Evolutionary conservation across 208 protist genomes (phyloP).

Genomic region (Acanthamoeba culbertsoni): DNA sequence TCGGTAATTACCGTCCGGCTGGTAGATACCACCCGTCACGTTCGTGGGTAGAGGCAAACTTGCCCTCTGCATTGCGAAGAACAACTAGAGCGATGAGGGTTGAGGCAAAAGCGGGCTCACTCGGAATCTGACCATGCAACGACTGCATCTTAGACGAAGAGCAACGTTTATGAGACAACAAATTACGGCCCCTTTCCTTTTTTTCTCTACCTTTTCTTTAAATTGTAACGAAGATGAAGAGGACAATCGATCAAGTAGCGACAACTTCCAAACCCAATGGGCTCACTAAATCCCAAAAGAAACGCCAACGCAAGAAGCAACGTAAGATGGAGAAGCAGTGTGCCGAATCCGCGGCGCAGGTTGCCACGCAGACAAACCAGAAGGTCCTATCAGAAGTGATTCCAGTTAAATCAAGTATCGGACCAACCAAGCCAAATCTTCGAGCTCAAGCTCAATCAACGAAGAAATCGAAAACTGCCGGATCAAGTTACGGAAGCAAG

Average conservation of each 20-base stretch:
- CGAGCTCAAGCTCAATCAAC: too few species aligned
- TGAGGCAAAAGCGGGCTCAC: not conserved
- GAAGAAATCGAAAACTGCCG: too few species aligned
- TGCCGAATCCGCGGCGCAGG: not conserved
- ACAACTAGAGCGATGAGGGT: slow-evolving; percentile 1
- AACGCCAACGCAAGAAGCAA: not conserved
- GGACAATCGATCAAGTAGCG: not conserved
- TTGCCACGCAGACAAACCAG: too few species aligned
- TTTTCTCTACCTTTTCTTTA: not conserved
- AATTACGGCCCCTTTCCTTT: not conserved
- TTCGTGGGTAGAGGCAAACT: slow-evolving; percentile 10
- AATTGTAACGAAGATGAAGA: not conserved
- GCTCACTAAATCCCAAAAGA: slow-evolving; percentile 16
- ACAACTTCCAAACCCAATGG: not conserved
- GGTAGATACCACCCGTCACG: slow-evolving; percentile 46
- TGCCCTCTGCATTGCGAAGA: not conserved
- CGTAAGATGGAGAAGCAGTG: not conserved
- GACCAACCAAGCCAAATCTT: too few species aligned
- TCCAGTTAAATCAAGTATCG: too few species aligned
- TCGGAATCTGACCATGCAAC: not conserved
- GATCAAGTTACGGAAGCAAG: not conserved
- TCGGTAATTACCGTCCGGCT: not conserved
- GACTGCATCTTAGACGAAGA: not conserved
- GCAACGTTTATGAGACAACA: not conserved
- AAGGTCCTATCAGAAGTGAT: too few species aligned